phyloP scores from a whole-genome alignment of 2,329 filamentous ascomycete genomes.

The Colletotrichum somersetense region DNA sequence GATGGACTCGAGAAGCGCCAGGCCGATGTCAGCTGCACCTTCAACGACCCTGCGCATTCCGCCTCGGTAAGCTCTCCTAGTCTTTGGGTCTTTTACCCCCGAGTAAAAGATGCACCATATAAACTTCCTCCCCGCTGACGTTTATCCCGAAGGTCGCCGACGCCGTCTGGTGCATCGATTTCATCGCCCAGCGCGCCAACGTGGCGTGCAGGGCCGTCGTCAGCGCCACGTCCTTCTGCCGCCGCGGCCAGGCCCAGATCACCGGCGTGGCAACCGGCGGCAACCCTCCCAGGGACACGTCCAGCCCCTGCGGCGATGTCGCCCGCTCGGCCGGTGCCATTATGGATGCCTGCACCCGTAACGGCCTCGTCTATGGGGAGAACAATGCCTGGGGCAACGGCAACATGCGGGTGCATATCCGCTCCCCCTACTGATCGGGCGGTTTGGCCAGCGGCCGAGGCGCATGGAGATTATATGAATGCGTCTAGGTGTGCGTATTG shows the following conservation, averaged over 20 bases:
- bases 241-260: slow-evolving; percentile 29
- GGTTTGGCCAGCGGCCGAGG: neutral
- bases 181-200: slow-evolving; percentile 32
- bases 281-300: slow-evolving; percentile 25
- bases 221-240: slow-evolving; percentile 31
- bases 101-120: neutral
- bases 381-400: slow-evolving; percentile 30
- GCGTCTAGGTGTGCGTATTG: neutral
- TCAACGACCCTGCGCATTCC: neutral
- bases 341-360: slow-evolving; percentile 32
- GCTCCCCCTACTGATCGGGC: slow-evolving; percentile 4
- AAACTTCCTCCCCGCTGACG: neutral
- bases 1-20: slow-evolving; percentile 32
- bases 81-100: too few relatives aligned
- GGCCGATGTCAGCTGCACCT: slow-evolving; percentile 20
- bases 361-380: slow-evolving; percentile 24
- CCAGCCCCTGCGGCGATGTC: slow-evolving; percentile 29
- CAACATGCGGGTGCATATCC: slow-evolving; percentile 27
- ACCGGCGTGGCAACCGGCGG: slow-evolving; percentile 17
- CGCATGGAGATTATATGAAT: too few relatives aligned
- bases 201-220: slow-evolving; percentile 28
- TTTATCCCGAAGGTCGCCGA: slow-evolving; percentile 12
- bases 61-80: slow-evolving; percentile 13
- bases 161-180: slow-evolving; percentile 36
- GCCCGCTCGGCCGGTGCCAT: slow-evolving; percentile 29